Base-by-base conservation (phyloP, 1,284 basidiomycete species). In the Moniliophthora roreri region DNA sequence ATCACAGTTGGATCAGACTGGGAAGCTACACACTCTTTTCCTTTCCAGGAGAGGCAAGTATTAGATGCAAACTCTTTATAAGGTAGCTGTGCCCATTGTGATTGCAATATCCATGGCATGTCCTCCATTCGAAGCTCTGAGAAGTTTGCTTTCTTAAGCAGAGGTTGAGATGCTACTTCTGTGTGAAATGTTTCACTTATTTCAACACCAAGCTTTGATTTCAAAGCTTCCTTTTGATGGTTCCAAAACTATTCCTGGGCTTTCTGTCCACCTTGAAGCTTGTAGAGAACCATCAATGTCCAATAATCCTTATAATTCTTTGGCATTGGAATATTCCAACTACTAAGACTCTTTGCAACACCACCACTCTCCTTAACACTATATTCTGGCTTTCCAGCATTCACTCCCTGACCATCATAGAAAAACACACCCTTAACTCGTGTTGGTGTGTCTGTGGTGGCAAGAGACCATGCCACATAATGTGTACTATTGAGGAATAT, bases 281-380 rank as follows among this genome's bases (percentile, higher is more conserved):
- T 44, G 41, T 44, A 44, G 41, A 44, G 11, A 7, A 44, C 15
- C 5, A 20, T 44, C 9, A 20, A 20, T 4, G 41, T 44, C 15
- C 7, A 20, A 44, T 44, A 44, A 7, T 4, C 10, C 15, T 24
- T 24, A 15, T 44, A 44, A 8, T 24, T 24, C 21, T 16, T 44
- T 23, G 41, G 41, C 41, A 44, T 44, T 23, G 41, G 41, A 24
- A 23, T 44, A 20, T 44, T 44, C 41, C 41, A 44, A 20, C 41
- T 20, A 23, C 41, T 20, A 13, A 44, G 21, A 24, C 15, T 44
- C 4, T 13, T 23, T 7, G 21, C 41, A 21, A 44, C 9, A 18
- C 41, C 41, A 5, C 41, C 41, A 6, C 11, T 20, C 23, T 44
- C 41, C 21, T 44, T 44, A 7, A 44, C 20, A 15, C 41, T 44